Evolutionary conservation across 2,329 filamentous ascomycete genomes (phyloP).

Genomic region (Penicillium hordei): DNA sequence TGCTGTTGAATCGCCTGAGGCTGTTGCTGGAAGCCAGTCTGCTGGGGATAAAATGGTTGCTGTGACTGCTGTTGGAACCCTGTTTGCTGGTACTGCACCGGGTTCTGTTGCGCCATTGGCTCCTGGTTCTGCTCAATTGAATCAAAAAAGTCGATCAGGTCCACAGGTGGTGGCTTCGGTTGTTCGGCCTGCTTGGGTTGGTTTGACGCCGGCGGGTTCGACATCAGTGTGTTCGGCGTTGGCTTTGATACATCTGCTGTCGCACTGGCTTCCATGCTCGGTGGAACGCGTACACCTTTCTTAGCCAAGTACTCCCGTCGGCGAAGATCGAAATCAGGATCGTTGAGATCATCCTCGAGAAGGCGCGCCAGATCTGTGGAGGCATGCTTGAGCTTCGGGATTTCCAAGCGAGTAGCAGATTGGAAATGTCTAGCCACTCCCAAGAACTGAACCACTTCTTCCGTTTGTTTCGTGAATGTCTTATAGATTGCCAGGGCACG

Average conservation of each 20-base stretch:
- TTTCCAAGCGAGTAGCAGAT: slow-evolving; percentile 86
- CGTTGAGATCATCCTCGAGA: slow-evolving; percentile 89
- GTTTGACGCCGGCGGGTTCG: slow-evolving; percentile 19
- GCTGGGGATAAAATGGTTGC: slow-evolving; percentile 38
- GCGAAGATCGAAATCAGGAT: slow-evolving; percentile 93
- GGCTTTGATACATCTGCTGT: slow-evolving; percentile 28
- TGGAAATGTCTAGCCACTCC: slow-evolving; percentile 85
- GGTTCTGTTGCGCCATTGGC: slow-evolving; percentile 54
- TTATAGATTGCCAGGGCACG: slow-evolving; percentile 90
- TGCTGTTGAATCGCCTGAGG: slow-evolving; percentile 39
- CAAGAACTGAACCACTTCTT: slow-evolving; percentile 87
- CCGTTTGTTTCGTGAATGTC: slow-evolving; percentile 86
- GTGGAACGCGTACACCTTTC: slow-evolving; percentile 59
- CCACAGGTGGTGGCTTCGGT: slow-evolving; percentile 52
- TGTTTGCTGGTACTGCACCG: slow-evolving; percentile 40
- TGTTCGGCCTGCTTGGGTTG: slow-evolving; percentile 34
- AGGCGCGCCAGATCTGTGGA: slow-evolving; percentile 87
- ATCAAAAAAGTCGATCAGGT: slow-evolving; percentile 92
- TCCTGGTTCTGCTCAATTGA: slow-evolving; percentile 89
- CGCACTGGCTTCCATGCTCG: slow-evolving; percentile 53
- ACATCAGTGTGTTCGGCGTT: slow-evolving; percentile 10
- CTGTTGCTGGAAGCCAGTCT: slow-evolving; percentile 36
- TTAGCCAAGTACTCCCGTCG: slow-evolving; percentile 88
- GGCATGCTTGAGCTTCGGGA: slow-evolving; percentile 95
- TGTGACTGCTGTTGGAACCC: slow-evolving; percentile 41